Evolutionary conservation across 176 grass and related monocot genomes (phyloP), one percentile per base, ranked within the genome.

Genomic region (Thalia dealbata): DNA sequence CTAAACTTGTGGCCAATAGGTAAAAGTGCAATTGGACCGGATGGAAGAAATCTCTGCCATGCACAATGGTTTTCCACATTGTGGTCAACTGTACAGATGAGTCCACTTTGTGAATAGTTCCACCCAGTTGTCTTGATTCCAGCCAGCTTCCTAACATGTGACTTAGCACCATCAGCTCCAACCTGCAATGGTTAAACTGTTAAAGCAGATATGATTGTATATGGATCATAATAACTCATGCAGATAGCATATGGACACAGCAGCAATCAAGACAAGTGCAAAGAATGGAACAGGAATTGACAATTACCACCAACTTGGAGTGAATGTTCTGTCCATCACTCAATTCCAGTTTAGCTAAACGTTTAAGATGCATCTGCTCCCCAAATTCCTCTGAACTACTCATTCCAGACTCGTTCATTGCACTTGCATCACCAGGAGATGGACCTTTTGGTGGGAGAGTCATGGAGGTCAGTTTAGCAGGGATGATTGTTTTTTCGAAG

Each of bases 11-110:
- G 67, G 1, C 89, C 95, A 61, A 99, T 85, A 6, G 95, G 87
- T 42, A 93, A 81, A 52, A 93, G 83, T 62, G 95, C 95, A 24
- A 99, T 86, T 27, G 95, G 95, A 71, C 95, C 95, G 50, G 81
- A 80, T 64, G 95, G 87, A 11, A 99, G 95, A 90, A 99, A 99
- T 69, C 95, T 99, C 70, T 99, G 87, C 87, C 90, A 99, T 35
- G 95, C 95, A 82, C 62, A 84, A 54, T 83, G 69, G 73, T 93
- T 93, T 86, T 83, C 74, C 10, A 16, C 29, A 35, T 15, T 73
- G 81, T 92, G 95, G 67, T 99, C 81, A 25, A 99, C 95, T 59
- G 90, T 99, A 68, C 90, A 99, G 70, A 99, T 93, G 67, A 99
- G 69, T 41, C 79, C 95, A 82, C 76, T 90, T 68, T 97, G 90